Evolutionary conservation across 805 yeast genomes (phyloP), one percentile per base, ranked within the genome.

Genomic region (Brettanomyces anomalus): DNA sequence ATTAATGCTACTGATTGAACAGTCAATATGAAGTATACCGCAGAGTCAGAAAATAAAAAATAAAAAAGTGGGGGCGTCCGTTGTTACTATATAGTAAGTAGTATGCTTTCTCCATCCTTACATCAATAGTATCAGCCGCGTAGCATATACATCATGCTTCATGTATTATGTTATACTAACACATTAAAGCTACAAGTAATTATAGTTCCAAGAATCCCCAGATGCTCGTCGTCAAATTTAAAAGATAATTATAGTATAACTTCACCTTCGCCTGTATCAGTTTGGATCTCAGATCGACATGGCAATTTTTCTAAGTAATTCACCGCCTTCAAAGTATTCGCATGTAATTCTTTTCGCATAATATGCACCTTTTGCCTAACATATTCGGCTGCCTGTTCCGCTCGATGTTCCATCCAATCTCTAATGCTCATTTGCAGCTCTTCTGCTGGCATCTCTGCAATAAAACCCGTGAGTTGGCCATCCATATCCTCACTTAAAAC

Each of bases 381-480:
- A 38, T 76, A 65, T 21, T 58, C 58, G 35, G 70, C 70, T 18
- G 83, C 79, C 48, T 72, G 74, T 11, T 62, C 59, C 0, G 86
- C 83, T 51, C 73, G 72, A 49, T 70, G 66, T 26, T 55, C 54
- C 17, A 84, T 61, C 95, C 95, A 87, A 46, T 82, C 75, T 39
- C 70, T 68, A n/a, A 86, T 72, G 0, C 83, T 75, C 81, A 81
- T 77, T 11, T 74, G 67, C 50, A 84, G 66, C 53, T 84, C 88
- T 20, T 73, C 74, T 26, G 72, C 77, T 0, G 90, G 89, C 76
- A 84, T 77, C 36, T 76, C 77, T 1, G 78, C 69, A 5, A 82
- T 76, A 52, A 83, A 83, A 40, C 67, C 67, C 0, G 85, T 75
- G 18, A 84, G 60, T 24, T 72, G 72, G 1, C 90, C 88, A 45